A percentile compares a stretch with the other conserved stretches of the same genome.
These are phyloP conservation scores for Hymenoscyphus fraxineus DNA, from an alignment of 2,329 filamentous ascomycete genomes.

Conservation along the genomic window DNA sequence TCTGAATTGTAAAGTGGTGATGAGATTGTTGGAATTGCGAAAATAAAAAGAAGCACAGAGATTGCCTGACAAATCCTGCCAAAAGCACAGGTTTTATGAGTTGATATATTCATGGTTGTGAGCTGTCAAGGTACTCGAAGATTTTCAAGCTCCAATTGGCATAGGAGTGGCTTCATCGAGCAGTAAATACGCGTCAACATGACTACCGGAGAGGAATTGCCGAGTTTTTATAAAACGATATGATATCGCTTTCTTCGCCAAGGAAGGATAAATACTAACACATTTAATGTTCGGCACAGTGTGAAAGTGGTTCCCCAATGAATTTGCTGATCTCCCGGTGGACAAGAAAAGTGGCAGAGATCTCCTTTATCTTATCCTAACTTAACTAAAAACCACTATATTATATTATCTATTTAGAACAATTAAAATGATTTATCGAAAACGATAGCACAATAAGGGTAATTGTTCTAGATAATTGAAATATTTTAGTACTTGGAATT, in stretches of 20 bases:
- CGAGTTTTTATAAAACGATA: neutral
- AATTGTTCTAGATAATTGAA: no score
- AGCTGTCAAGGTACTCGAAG: neutral
- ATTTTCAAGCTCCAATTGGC: no score
- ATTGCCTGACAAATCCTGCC: neutral
- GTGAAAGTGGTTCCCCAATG: neutral
- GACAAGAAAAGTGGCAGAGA: no score
- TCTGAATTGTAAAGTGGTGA: constrained; percentile 2
- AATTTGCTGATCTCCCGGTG: neutral
- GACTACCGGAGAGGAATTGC: neutral
- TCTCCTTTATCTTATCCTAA: no score
- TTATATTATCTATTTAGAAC: no score
- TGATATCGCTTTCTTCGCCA: neutral
- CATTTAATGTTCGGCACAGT: neutral
- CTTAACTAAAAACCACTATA: no score
- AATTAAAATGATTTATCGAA: no score
- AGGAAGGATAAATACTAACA: neutral
- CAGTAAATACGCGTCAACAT: neutral
- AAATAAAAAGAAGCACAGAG: neutral
- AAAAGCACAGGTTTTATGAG: neutral
- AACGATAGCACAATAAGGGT: no score
- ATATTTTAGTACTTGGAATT: no score
- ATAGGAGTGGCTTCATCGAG: neutral
- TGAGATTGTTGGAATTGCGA: neutral
- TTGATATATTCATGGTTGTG: neutral